These are phyloP conservation scores for Flaveria bidentis DNA, from an alignment of 129 eudicot genomes.

Conservation along the genomic window DNA sequence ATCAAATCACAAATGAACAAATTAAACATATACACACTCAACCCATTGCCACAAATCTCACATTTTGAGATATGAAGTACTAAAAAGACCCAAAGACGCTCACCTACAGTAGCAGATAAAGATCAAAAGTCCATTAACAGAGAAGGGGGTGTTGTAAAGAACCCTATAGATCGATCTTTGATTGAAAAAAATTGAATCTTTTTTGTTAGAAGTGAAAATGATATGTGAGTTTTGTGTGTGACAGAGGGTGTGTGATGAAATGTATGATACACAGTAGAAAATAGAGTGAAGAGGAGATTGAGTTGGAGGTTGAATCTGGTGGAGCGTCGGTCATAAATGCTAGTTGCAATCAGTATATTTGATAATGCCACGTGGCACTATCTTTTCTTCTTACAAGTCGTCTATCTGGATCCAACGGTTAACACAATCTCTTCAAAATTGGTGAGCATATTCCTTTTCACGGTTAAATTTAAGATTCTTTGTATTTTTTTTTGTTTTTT, in stretches of 20 bases:
- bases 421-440: neutral
- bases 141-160: slow-evolving; percentile 24
- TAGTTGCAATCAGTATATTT: slow-evolving; percentile 27
- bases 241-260: neutral
- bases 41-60: slow-evolving; percentile 28
- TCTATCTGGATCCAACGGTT: slow-evolving; percentile 33
- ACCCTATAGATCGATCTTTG: slow-evolving; percentile 22
- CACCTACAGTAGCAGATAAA: slow-evolving; percentile 36
- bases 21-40: slow-evolving; percentile 14
- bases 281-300: slow-evolving; percentile 29
- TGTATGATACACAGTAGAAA: slow-evolving; percentile 7
- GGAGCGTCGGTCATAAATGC: slow-evolving; percentile 48
- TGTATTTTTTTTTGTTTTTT: neutral
- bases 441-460: slow-evolving; percentile 8
- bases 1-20: slow-evolving; percentile 14
- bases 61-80: slow-evolving; percentile 29
- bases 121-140: slow-evolving; percentile 38
- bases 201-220: slow-evolving; percentile 13
- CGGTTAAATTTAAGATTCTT: neutral
- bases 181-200: slow-evolving; percentile 22
- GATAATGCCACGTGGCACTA: slow-evolving; percentile 15
- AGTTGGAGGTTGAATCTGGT: slow-evolving; percentile 32
- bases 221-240: slow-evolving; percentile 8
- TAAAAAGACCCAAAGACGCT: slow-evolving; percentile 20
- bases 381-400: slow-evolving; percentile 20